A percentile compares a stretch with the other conserved stretches of the same genome.
phyloP scores from a whole-genome alignment of 371 early-diverging fungal genomes.

The Actinomucor elegans region DNA sequence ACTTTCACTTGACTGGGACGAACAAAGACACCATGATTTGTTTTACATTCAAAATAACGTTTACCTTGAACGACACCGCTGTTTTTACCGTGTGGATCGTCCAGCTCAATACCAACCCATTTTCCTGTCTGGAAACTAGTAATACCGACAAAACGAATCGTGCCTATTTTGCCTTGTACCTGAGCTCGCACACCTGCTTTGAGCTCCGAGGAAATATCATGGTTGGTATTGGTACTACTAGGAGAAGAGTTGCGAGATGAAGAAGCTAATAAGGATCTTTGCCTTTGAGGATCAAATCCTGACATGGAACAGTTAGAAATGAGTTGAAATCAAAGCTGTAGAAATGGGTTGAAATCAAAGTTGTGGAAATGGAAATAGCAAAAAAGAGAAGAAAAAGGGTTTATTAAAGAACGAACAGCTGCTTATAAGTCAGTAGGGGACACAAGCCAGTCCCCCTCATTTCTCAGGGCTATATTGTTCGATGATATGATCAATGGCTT shows the following conservation, averaged over 20 bases:
- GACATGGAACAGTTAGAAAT: slow-evolving; percentile 14
- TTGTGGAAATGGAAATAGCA: neutral
- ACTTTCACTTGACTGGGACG: slow-evolving; percentile 61
- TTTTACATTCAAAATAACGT: slow-evolving; percentile 75
- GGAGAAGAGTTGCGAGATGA: slow-evolving; percentile 22
- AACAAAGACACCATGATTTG: slow-evolving; percentile 74
- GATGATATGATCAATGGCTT: slow-evolving; percentile 43
- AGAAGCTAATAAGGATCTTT: slow-evolving; percentile 10
- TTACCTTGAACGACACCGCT: slow-evolving; percentile 68
- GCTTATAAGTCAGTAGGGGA: too few species aligned
- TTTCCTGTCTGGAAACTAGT: slow-evolving; percentile 67
- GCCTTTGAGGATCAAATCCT: slow-evolving; percentile 19
- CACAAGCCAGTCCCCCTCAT: neutral
- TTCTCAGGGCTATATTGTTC: slow-evolving; percentile 10
- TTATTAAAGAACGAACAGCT: too few species aligned
- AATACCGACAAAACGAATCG: slow-evolving; percentile 60
- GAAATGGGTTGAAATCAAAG: neutral
- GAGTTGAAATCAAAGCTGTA: slow-evolving; percentile 1
- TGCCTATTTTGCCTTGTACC: slow-evolving; percentile 65
- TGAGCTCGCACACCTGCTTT: slow-evolving; percentile 55
- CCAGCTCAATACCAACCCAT: slow-evolving; percentile 77
- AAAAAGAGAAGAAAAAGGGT: neutral
- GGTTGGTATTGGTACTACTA: slow-evolving; percentile 4
- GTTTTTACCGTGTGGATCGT: slow-evolving; percentile 69
- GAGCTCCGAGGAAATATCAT: slow-evolving; percentile 37